Evolutionary conservation across 2,329 filamentous ascomycete genomes (phyloP).

Genomic region (Aspergillus brunneoviolaceus): DNA sequence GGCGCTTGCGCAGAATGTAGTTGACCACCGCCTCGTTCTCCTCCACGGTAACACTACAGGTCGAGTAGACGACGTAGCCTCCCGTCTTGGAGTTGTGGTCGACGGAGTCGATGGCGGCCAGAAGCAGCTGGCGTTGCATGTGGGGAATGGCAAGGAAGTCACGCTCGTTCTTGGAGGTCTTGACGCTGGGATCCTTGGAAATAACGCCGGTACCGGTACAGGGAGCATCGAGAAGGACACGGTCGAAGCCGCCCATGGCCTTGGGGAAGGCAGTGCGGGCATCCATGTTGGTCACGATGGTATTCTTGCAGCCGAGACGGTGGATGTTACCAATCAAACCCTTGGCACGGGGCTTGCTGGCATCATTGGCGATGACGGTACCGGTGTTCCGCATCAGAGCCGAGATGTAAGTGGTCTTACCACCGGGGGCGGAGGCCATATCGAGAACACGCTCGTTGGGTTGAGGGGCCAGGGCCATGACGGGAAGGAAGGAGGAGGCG

Average conservation of each 20-base stretch:
- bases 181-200: slow-evolving; percentile 92
- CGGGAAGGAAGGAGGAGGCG: slow-evolving; percentile 91
- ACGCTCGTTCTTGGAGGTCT: slow-evolving; percentile 95
- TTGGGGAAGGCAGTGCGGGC: slow-evolving; percentile 84
- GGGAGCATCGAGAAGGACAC: slow-evolving; percentile 89
- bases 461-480: slow-evolving; percentile 95
- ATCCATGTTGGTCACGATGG: slow-evolving; percentile 93
- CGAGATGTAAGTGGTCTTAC: slow-evolving; percentile 95
- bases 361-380: slow-evolving; percentile 93
- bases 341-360: slow-evolving; percentile 88
- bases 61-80: slow-evolving; percentile 94
- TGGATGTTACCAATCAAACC: slow-evolving; percentile 98
- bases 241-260: slow-evolving; percentile 93
- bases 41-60: slow-evolving; percentile 90
- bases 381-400: slow-evolving; percentile 98
- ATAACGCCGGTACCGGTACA: slow-evolving; percentile 98
- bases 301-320: slow-evolving; percentile 88
- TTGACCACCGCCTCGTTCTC: slow-evolving; percentile 93
- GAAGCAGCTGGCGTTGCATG: slow-evolving; percentile 87
- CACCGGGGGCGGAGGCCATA: slow-evolving; percentile 92
- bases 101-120: slow-evolving; percentile 91
- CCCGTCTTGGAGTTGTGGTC: slow-evolving; percentile 90
- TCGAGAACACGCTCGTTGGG: slow-evolving; percentile 89
- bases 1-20: slow-evolving; percentile 85
- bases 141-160: slow-evolving; percentile 94